Base-by-base conservation (phyloP, 352 stramenopile genomes). In the Phytophthora megakarya region DNA sequence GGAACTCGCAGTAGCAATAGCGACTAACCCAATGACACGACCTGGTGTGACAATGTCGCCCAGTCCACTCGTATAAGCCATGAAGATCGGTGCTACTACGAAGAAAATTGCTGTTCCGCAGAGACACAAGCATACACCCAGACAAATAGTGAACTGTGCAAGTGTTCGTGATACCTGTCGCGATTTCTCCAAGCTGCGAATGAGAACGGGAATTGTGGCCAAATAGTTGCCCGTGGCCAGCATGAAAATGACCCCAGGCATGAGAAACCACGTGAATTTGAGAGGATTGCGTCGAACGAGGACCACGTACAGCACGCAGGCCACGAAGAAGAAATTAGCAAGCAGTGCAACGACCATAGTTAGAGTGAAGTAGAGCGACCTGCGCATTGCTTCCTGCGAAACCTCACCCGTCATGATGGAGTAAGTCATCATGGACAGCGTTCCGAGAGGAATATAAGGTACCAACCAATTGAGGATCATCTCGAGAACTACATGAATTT, bases 401-500 rank as follows among this genome's bases (percentile, higher is more conserved):
- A 83, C 50, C 18, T 72, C 71, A n/a, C 69, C 72, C 5, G 64
- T 76, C 73, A 83, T 80, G 58, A 88, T 76, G 23, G 70, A 80
- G 56, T 68, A 85, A 6, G 73, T 75, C 56, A 88, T 80, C 58
- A 79, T 79, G 10, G 72, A 80, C 35, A 84, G 45, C 42, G 75
- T 85, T 25, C 73, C 72, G 5, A 86, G 44, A 1, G 81, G 77
- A 40, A 81, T 76, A 55, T 75, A 88, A 7, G 61, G 55, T 33
- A 90, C 75, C 13, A 88, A 28, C 75, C 79, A 90, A 65, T 88
- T 90, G 35, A 90, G 65, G n/a, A 88, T 81, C 54, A 86, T 71
- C 49, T 88, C 81, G 19, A 88, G 67, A 50, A 89, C 77, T 18
- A 87, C 45, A 47, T 87, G 58, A 8, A 86, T 51, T 56, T 90